phyloP scores from a whole-genome alignment of 257 asterid species.

The Nicotiana attenuata region DNA sequence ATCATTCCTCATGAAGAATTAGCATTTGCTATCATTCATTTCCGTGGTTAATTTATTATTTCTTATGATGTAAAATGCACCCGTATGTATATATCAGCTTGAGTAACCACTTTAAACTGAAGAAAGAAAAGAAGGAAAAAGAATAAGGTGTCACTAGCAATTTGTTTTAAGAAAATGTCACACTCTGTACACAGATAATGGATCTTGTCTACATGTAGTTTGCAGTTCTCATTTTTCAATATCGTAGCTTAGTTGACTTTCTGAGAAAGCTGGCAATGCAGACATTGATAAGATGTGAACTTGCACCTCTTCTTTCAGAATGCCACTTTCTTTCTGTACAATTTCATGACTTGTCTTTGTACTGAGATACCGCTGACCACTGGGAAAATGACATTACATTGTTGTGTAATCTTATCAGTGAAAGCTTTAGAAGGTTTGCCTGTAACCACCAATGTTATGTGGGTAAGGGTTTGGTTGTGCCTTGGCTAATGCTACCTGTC shows the following conservation, averaged over 20 bases:
- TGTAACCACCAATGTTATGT: conserved; percentile 45
- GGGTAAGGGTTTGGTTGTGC: conserved; percentile 34
- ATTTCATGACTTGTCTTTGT: background rate
- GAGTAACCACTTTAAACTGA: background rate
- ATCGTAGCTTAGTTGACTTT: background rate
- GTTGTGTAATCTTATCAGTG: background rate
- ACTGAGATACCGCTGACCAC: background rate
- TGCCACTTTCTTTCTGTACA: background rate
- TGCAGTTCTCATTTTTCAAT: background rate
- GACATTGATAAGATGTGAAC: background rate
- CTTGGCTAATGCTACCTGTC: conserved; percentile 47
- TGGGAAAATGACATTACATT: background rate
- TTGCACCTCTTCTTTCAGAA: conserved; percentile 3
- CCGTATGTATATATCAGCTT: background rate
- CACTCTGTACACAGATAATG: conserved; percentile 5
- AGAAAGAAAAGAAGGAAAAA: background rate
- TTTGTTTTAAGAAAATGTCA: background rate
- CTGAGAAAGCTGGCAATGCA: background rate
- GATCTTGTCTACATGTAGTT: conserved; percentile 7
- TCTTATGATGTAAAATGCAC: conserved; percentile 1
- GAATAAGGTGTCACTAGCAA: background rate
- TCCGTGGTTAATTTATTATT: background rate
- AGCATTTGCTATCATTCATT: background rate
- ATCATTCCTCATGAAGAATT: background rate
- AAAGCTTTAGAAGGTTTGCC: conserved; percentile 27